Base-by-base conservation (phyloP, 495 filamentous ascomycete species). In the Parmelia sp. region DNA sequence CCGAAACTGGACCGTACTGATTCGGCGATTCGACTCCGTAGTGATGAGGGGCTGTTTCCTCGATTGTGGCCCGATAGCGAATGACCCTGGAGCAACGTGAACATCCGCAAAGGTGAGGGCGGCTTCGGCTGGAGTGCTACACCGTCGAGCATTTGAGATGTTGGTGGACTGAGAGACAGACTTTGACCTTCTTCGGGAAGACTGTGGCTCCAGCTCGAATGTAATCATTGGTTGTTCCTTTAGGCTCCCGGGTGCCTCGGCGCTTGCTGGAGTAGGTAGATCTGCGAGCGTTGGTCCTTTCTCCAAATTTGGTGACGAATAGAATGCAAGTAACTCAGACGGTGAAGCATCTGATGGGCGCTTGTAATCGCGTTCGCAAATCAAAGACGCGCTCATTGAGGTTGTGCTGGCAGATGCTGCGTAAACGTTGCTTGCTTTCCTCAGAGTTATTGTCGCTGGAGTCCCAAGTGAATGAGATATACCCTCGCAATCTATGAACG, bases 371-470 rank as follows among this genome's bases (percentile, higher is more conserved):
- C 27, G 4, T 60, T 31, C 36, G 12, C 53, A 21, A 9, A 14
- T 8, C 14, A 61, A 31, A 2, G 57, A 55, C 25, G 63, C 51
- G 15, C 51, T 57, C 21, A 63, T 40, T 39, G 61, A 63, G 61
- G 36, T 57, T n/a, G 11, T 29, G 27, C 19, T 31, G 12, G 53
- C 33, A 59, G 49, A 29, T 7, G 47, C 31, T 29, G 35, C 17
- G 31, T 49, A 58, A 12, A 60, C 45, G 25, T 62, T 64, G 55
- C 59, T 70, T 19, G 69, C 66, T 68, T 68, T 70, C 36, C 69
- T 63, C 35, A 70, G 49, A 8, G 59, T 68, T 1, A 70, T 70
- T n/a, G 63, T 68, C 17, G 66, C 60, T 10, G 69, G 69, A 15
- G 57, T 60, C 44, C 40, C 63, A 17, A 62, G 64, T 15, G 33